Conservation (phyloP, 768 basidiomycete genomes). For the Boletus subparvulus region DNA sequence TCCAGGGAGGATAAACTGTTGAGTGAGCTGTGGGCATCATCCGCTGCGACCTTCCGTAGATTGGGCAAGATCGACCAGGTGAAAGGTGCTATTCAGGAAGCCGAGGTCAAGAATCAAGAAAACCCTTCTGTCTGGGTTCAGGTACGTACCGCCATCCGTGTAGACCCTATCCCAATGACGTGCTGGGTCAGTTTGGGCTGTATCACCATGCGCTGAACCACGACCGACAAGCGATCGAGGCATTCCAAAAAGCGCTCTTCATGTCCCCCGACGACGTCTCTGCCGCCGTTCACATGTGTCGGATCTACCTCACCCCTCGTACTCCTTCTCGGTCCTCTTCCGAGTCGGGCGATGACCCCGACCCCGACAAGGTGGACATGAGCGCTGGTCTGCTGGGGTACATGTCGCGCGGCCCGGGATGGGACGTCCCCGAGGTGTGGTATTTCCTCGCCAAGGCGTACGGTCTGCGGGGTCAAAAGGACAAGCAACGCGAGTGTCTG, state of each 20-base stretch:
- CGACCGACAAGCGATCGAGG: slow-evolving; percentile 62
- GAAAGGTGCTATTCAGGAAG: slow-evolving; percentile 90
- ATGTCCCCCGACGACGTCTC: slow-evolving; percentile 77
- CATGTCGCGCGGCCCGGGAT: slow-evolving; percentile 75
- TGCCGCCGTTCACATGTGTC: slow-evolving; percentile 75
- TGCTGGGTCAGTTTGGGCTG: slow-evolving; percentile 59
- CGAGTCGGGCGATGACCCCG: slow-evolving; percentile 18
- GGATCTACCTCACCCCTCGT: slow-evolving; percentile 59
- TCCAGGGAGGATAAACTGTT: slow-evolving; percentile 67
- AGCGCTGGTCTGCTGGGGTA: slow-evolving; percentile 79
- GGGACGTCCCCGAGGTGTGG: slow-evolving; percentile 96
- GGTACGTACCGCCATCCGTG: slow-evolving; percentile 44
- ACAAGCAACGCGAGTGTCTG: slow-evolving; percentile 73
- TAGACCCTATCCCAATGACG: slow-evolving; percentile 1
- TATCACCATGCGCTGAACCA: slow-evolving; percentile 64
- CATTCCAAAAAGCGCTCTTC: slow-evolving; percentile 88
- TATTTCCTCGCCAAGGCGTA: slow-evolving; percentile 85
- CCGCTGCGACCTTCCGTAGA: slow-evolving; percentile 90
- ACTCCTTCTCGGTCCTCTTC: slow-evolving; percentile 15
- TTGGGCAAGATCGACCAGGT: slow-evolving; percentile 89
- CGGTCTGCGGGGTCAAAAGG: slow-evolving; percentile 68
- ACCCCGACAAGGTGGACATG: slow-evolving; percentile 63
- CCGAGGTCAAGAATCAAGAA: slow-evolving; percentile 81
- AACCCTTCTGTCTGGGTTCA: slow-evolving; percentile 95
- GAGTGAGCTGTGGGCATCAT: slow-evolving; percentile 90